These are phyloP conservation scores for Taxillus chinensis DNA, from an alignment of 164 flowering plant genomes.

Conservation along the genomic window DNA sequence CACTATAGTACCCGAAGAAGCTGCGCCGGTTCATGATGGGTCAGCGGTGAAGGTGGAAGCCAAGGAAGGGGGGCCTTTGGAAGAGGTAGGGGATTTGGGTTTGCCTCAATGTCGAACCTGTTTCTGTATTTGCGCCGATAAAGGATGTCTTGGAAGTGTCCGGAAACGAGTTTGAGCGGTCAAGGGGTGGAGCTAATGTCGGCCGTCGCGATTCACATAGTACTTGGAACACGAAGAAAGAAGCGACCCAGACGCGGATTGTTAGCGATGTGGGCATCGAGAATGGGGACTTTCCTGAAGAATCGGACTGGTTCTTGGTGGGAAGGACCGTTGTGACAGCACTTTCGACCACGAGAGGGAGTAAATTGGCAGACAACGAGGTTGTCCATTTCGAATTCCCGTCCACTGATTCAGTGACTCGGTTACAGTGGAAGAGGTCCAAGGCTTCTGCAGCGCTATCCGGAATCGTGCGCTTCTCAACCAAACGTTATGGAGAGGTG, in stretches of 20 bases:
- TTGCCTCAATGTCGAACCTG: background rate
- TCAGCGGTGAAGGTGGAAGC: background rate
- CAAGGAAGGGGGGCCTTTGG: background rate
- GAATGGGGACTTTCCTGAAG: conserved; percentile 59
- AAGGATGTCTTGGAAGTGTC: background rate
- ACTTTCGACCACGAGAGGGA: conserved; percentile 55
- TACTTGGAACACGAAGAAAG: conserved; percentile 10
- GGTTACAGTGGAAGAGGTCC: conserved; percentile 5
- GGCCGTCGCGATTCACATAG: background rate
- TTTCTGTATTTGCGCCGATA: background rate
- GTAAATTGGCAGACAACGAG: conserved; percentile 51
- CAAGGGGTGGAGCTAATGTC: background rate
- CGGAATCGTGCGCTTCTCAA: conserved; percentile 62
- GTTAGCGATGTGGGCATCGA: conserved; percentile 24
- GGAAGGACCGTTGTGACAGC: conserved; percentile 43
- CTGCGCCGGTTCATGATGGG: background rate
- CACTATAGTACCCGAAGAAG: background rate
- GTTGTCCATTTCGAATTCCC: conserved; percentile 58
- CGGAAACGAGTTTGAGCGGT: background rate
- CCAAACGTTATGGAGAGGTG: conserved; percentile 70
- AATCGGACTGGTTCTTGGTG: conserved; percentile 60
- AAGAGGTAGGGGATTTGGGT: background rate
- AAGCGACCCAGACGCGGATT: conserved; percentile 5
- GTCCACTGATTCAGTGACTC: background rate
- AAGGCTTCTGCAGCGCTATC: conserved; percentile 19